Evolutionary conservation across 257 asterid species (phyloP).

Genomic region (Solanum acaule): DNA sequence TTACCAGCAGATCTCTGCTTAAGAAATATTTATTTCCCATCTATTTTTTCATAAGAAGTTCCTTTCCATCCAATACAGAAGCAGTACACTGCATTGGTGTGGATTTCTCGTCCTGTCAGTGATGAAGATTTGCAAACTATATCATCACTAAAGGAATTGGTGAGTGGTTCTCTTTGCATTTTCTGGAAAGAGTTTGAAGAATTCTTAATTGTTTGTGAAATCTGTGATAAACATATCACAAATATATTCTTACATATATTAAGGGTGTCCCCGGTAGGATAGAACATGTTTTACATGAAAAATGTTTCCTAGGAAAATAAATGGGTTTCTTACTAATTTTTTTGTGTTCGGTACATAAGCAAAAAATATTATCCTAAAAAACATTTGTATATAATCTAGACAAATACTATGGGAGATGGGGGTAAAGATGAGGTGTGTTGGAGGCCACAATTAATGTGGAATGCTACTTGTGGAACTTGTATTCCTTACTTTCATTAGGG

Average conservation of each 20-base stretch:
- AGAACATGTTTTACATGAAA: not conserved
- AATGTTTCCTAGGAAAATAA: not conserved
- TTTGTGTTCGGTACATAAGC: not conserved
- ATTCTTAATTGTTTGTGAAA: not conserved
- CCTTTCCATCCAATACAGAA: slow-evolving; percentile 39
- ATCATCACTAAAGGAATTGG: slow-evolving; percentile 56
- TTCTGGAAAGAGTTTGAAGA: not conserved
- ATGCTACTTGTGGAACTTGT: not conserved
- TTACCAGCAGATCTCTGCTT: not conserved
- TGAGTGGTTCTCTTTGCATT: slow-evolving; percentile 4
- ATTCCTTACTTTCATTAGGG: not conserved
- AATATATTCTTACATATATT: not conserved
- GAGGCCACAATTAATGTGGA: not conserved
- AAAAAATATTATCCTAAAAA: not conserved
- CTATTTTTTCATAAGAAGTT: not conserved
- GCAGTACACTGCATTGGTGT: slow-evolving; percentile 85
- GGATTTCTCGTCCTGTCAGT: slow-evolving; percentile 69
- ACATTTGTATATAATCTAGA: not conserved
- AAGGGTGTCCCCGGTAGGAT: not conserved
- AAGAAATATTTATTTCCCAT: not conserved
- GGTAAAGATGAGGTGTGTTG: not conserved
- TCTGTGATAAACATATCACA: not conserved
- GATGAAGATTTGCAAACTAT: slow-evolving; percentile 42
- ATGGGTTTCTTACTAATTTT: not conserved
- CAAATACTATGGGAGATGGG: not conserved